These are phyloP conservation scores for Trichoderma arundinaceum DNA, from an alignment of 2,329 filamentous ascomycete genomes.

Conservation along the genomic window DNA sequence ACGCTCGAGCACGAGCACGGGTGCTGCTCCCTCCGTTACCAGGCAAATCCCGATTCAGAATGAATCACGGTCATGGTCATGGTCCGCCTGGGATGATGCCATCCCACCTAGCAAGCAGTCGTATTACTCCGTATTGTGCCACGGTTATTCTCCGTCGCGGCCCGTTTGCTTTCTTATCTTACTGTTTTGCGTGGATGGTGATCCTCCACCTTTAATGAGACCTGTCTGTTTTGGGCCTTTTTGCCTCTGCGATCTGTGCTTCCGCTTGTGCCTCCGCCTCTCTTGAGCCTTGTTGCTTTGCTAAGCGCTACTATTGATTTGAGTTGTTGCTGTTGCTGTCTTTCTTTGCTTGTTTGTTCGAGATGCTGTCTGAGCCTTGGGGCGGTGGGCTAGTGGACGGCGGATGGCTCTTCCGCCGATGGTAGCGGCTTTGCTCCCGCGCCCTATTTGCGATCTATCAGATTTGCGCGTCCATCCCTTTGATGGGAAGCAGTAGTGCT, in stretches of 20 bases:
- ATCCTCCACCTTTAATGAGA: conserved; percentile 7
- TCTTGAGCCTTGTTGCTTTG: background rate
- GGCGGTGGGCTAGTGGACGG: background rate
- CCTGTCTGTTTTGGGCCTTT: conserved; percentile 21
- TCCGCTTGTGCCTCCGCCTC: background rate
- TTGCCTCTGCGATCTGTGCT: background rate
- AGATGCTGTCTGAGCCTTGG: background rate
- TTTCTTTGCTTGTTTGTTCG: background rate
- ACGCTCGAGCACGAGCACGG: conserved; percentile 11
- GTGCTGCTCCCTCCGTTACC: conserved; percentile 1
- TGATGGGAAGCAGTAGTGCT: too few relatives aligned
- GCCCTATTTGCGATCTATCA: conserved; percentile 21
- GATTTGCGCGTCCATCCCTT: too few relatives aligned
- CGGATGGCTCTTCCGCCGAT: background rate
- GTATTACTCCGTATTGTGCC: conserved; percentile 23
- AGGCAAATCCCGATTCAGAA: background rate
- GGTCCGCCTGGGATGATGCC: conserved; percentile 21
- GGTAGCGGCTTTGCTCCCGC: too few relatives aligned
- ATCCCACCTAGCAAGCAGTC: background rate
- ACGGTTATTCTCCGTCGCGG: conserved; percentile 27
- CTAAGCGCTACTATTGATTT: conserved; percentile 5
- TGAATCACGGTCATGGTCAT: background rate
- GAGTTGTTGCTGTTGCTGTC: background rate
- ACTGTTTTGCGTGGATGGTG: background rate
- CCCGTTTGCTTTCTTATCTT: conserved; percentile 14